Base-by-base conservation (phyloP, 2,329 filamentous ascomycete species). In the Talaromyces islandicus region DNA sequence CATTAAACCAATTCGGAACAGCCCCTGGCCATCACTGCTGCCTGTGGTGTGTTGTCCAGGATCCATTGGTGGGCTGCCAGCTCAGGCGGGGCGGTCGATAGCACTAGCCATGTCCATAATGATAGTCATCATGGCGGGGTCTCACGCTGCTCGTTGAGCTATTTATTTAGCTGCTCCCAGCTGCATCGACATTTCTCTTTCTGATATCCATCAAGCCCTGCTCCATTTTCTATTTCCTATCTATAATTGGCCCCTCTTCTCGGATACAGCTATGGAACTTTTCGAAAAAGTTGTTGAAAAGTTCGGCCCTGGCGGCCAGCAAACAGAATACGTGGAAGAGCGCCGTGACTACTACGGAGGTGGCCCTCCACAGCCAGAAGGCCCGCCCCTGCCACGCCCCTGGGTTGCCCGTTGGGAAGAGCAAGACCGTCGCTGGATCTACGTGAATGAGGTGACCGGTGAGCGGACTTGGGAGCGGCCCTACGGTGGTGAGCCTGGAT, bases 361-460 rank as follows among this genome's bases (percentile, higher is more conserved):
- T 25, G 59, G 58, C 25, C 43, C 46, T 25, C 14, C 48, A 29
- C 48, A 14, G 14, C 17, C 21, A 21, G 48, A 51, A 60, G 58
- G 58, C 10, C 62, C 57, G 6, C 55, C 55, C 3, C 43, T 74
- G 10, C 74, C 77, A 9, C 70, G 69, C 35, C 78, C 78, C 17
- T 81, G 79, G 79, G 64, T 72, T 51, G 70, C 78, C n/a, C 72
- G 73, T 55, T 81, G 76, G 76, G 75, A 78, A 54, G 68, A 70
- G 24, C 70, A 69, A 57, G 71, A 73, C 24, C 63, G 70, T 41
- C 73, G 77, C 64, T 80, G 75, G 71, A 66, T 76, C 66, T 81
- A 74, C 69, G 68, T 80, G 62, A 81, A 81, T 68, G 70, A 77
- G 58, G 70, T 79, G 64, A 81, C 72, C 24, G 78, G 78, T 43